A percentile compares a stretch with the other conserved stretches of the same genome.
These are phyloP conservation scores for Annona cherimola DNA, from an alignment of 164 flowering plant genomes.

Conservation along the genomic window DNA sequence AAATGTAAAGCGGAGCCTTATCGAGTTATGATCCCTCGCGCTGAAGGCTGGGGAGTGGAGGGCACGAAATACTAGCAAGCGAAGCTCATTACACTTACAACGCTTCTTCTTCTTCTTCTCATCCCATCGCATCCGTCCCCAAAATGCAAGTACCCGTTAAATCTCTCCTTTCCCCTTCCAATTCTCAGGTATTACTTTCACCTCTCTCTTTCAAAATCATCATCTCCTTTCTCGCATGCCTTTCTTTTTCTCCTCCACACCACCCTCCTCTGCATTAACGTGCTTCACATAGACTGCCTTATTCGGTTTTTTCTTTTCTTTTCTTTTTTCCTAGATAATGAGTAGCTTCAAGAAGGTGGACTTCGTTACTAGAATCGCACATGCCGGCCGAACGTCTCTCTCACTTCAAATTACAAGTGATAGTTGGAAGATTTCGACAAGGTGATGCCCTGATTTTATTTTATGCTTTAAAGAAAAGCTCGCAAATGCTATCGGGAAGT, in stretches of 20 bases:
- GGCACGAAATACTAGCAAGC: too few relatives aligned
- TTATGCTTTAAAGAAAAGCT: background rate
- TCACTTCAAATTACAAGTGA: conserved; percentile 8
- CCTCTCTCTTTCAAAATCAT: background rate
- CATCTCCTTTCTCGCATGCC: background rate
- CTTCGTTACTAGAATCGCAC: conserved; percentile 6
- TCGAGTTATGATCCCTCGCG: too few relatives aligned
- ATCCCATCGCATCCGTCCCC: background rate
- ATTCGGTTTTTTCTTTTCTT: background rate
- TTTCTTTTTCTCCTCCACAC: background rate
- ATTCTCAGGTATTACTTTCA: conserved; percentile 15
- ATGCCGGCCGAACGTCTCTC: conserved; percentile 7
- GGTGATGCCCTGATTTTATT: conserved; percentile 4
- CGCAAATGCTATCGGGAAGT: background rate
- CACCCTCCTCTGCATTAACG: too few relatives aligned
- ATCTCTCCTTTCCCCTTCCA: conserved; percentile 11
- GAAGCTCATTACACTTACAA: background rate
- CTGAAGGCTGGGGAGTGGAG: too few relatives aligned
- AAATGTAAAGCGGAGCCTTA: too few relatives aligned
- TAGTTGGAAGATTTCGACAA: background rate
- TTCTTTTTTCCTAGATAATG: conserved; percentile 18
- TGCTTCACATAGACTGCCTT: too few relatives aligned
- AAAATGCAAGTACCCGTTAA: conserved; percentile 25
- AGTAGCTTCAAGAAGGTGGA: conserved; percentile 7
- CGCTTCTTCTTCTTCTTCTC: background rate